Evolutionary conservation across 2,329 filamentous ascomycete genomes (phyloP), one percentile per base, ranked within the genome.

Genomic region (Ophiostoma fasciatum): DNA sequence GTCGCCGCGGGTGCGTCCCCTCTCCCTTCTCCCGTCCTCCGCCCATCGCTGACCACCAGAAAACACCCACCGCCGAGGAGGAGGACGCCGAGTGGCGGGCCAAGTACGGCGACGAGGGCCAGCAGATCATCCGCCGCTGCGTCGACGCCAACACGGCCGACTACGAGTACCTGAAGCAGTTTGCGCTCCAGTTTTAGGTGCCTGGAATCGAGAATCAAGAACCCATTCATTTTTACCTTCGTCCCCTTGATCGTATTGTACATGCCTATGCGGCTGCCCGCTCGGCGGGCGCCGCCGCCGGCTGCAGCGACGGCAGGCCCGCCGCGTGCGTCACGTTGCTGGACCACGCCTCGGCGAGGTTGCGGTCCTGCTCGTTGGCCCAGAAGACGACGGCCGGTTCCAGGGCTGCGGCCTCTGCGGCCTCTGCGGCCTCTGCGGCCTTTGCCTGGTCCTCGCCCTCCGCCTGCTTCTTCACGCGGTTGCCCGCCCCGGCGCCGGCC

Each of bases 101-200:
- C 45, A 85, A 83, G 57, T 90, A 71, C 49, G 82, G 82, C 23
- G 66, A 75, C 31, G 68, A 84, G 49, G 80, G 64, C 11, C 74
- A 78, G 38, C 74, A 72, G 52, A 54, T 77, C 31, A 88, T 90
- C 37, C 64, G 75, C 41, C 63, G 74, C 47, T 77, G 70, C 11
- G 82, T 87, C 26, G 68, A 82, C 42, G 75, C 69, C 36, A 87
- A 84, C 49, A 60, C 82, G 32, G 63, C 66, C 34, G 68, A 84
- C 52, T 90, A 90, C 54, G 79, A 88, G 57, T 84, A 87, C 52
- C 60, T 90, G 56, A 87, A 81, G 68, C 68, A 73, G 49, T 90
- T 83, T 58, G 75, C 75, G 42, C 64, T 84, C 50, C 70, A 71
- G 55, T 61, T 72, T 42, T 73, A 56, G 49, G 22, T 23, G 22